Evolutionary conservation across 2,329 filamentous ascomycete genomes (phyloP).

Genomic region (Stagonosporopsis chrysanthemi): DNA sequence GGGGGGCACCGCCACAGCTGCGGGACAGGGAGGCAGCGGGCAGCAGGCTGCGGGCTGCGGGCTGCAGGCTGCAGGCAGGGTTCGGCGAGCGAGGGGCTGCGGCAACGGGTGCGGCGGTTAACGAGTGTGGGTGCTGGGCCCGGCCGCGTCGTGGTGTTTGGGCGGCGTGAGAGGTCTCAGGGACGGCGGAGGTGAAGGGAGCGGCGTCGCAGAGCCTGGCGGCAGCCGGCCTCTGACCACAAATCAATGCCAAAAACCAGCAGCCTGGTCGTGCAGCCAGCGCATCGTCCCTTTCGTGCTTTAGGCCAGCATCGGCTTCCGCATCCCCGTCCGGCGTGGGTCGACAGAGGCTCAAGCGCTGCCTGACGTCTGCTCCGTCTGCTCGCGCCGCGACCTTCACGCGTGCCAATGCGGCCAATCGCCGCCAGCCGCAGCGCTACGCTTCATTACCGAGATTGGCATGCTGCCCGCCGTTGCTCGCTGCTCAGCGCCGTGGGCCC

Average conservation of each 20-base stretch:
- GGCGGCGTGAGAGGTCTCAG: neutral
- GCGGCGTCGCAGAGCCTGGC: slow-evolving; percentile 25
- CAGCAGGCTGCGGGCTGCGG: neutral
- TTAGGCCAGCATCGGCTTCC: slow-evolving; percentile 16
- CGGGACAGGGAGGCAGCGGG: neutral
- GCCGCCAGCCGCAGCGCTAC: neutral
- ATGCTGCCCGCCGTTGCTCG: slow-evolving; percentile 8
- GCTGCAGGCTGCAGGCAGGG: neutral
- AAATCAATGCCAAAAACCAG: neutral
- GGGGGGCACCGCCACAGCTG: slow-evolving; percentile 6
- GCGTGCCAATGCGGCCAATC: slow-evolving; percentile 6
- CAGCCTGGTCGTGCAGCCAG: slow-evolving; percentile 9
- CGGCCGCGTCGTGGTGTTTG: neutral
- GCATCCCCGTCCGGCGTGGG: slow-evolving; percentile 19
- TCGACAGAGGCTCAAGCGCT: slow-evolving; percentile 18
- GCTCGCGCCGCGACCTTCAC: slow-evolving; percentile 10
- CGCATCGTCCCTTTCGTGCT: slow-evolving; percentile 5
- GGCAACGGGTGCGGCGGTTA: neutral
- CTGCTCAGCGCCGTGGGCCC: neutral
- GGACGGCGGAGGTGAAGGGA: slow-evolving; percentile 29
- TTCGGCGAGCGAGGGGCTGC: slow-evolving; percentile 9
- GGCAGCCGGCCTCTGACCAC: neutral
- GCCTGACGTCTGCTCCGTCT: slow-evolving; percentile 3
- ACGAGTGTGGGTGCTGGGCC: neutral
- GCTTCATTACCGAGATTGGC: slow-evolving; percentile 17